These are phyloP conservation scores for Tetrastigma voinierianum DNA, from an alignment of 164 flowering plant species.

Conservation along the genomic window DNA sequence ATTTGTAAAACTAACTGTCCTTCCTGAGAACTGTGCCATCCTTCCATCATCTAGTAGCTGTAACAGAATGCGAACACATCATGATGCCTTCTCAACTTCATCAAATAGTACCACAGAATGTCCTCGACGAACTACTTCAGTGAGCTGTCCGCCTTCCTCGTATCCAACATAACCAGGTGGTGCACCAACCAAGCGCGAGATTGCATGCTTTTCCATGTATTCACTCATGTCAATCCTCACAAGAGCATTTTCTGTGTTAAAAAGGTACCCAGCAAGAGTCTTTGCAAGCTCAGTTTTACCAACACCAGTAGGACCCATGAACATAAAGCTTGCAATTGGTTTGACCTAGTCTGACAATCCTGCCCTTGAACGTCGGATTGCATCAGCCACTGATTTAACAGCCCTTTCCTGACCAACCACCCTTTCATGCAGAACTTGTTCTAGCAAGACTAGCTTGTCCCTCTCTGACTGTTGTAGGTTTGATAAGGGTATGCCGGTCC, in stretches of 20 bases:
- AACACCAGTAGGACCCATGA: slow-evolving; percentile 99
- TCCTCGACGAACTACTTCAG: slow-evolving; percentile 82
- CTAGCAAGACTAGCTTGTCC: slow-evolving; percentile 73
- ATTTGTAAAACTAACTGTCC: slow-evolving; percentile 84
- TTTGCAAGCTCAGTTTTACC: slow-evolving; percentile 96
- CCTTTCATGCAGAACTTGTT: slow-evolving; percentile 74
- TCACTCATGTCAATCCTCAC: too few species aligned
- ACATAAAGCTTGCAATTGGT: slow-evolving; percentile 95
- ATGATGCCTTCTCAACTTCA: slow-evolving; percentile 91
- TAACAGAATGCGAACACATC: slow-evolving; percentile 84
- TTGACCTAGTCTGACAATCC: slow-evolving; percentile 89
- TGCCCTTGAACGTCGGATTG: slow-evolving; percentile 88
- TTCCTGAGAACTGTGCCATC: slow-evolving; percentile 85
- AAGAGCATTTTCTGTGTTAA: slow-evolving; percentile 77
- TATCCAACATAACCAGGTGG: too few species aligned
- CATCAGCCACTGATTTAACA: slow-evolving; percentile 94
- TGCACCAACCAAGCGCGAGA: too few species aligned
- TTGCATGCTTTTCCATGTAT: too few species aligned
- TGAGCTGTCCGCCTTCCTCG: slow-evolving; percentile 42
- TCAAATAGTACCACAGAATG: slow-evolving; percentile 92
- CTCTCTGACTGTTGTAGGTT: slow-evolving; percentile 91
- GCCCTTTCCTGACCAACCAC: slow-evolving; percentile 93
- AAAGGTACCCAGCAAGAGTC: slow-evolving; percentile 81
- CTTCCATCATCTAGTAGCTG: slow-evolving; percentile 95
- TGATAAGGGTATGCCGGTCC: slow-evolving; percentile 95